A percentile compares a stretch with the other conserved stretches of the same genome.
These are phyloP conservation scores for Dactylis glomerata DNA, from an alignment of 176 grass and related monocot genomes.

Conservation along the genomic window DNA sequence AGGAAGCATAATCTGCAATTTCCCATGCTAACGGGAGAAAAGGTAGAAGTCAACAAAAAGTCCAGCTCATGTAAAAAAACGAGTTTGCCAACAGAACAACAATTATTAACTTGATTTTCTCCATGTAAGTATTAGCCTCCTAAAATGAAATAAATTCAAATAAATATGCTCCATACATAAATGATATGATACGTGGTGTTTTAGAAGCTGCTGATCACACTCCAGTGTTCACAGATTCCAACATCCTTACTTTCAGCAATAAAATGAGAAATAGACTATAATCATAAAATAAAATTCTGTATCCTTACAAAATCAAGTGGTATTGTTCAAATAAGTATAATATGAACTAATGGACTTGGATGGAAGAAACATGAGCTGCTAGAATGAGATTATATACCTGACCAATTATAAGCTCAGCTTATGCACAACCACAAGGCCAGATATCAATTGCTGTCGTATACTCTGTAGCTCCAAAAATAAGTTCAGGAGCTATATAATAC, in stretches of 20 bases:
- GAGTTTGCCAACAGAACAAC: not conserved
- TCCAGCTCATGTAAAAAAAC: not conserved
- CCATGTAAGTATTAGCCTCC: not conserved
- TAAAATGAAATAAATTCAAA: not conserved
- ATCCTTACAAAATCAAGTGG: not conserved
- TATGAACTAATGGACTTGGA: not conserved
- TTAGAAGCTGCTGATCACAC: not conserved
- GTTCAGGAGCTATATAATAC: constrained; percentile 92
- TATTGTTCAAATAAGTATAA: not conserved
- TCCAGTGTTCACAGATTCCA: not conserved
- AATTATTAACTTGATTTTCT: not conserved
- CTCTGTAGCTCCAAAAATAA: constrained; percentile 91
- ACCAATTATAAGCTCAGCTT: constrained; percentile 84
- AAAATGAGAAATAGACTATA: not conserved
- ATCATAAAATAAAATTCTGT: not conserved
- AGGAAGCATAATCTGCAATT: constrained; percentile 74
- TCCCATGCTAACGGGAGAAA: not conserved
- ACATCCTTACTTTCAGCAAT: not conserved
- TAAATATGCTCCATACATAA: not conserved
- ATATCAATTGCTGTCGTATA: constrained; percentile 90
- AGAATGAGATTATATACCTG: constrained; percentile 49
- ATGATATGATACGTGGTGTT: not conserved
- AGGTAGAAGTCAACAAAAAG: not conserved
- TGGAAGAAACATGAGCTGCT: constrained; percentile 11
- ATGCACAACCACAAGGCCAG: constrained; percentile 95